Evolutionary conservation across 1,139 yeast species (phyloP).

Genomic region (Meyerozyma guilliermondii): DNA sequence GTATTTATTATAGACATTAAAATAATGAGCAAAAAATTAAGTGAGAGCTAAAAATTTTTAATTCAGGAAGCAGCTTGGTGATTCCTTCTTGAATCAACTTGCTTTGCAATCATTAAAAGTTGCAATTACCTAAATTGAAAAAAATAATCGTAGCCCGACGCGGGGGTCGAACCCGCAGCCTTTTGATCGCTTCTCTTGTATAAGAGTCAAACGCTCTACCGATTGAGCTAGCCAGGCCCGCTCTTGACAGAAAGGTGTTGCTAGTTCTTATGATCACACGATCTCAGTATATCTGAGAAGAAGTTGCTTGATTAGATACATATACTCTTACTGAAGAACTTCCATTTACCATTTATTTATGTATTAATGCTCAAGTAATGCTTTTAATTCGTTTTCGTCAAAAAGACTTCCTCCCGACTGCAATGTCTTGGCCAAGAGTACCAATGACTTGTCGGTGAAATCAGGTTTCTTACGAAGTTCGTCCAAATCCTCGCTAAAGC

Average conservation of each 20-base stretch:
- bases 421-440: conserved; percentile 57
- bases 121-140: neutral
- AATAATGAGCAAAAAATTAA: too few species aligned
- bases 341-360: neutral
- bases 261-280: neutral
- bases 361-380: conserved; percentile 11
- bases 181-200: conserved; percentile 22
- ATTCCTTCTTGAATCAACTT: too few species aligned
- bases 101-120: too few species aligned
- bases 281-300: neutral
- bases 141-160: conserved; percentile 30
- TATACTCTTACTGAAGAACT: too few species aligned
- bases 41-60: too few species aligned
- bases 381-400: conserved; percentile 54
- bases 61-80: too few species aligned
- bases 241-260: conserved; percentile 6
- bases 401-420: conserved; percentile 66
- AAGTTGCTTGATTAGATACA: too few species aligned
- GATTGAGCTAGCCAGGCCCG: conserved; percentile 4
- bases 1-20: neutral
- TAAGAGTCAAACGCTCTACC: conserved; percentile 3
- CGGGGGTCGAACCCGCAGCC: conserved; percentile 53
- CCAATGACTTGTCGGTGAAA: conserved; percentile 53
- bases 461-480: conserved; percentile 61
- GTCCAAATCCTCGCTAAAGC: conserved; percentile 61